A percentile compares a stretch with the other conserved stretches of the same genome.
Evolutionary conservation across 257 asterid species (phyloP).

Genomic region (Jacaranda mimosifolia): DNA sequence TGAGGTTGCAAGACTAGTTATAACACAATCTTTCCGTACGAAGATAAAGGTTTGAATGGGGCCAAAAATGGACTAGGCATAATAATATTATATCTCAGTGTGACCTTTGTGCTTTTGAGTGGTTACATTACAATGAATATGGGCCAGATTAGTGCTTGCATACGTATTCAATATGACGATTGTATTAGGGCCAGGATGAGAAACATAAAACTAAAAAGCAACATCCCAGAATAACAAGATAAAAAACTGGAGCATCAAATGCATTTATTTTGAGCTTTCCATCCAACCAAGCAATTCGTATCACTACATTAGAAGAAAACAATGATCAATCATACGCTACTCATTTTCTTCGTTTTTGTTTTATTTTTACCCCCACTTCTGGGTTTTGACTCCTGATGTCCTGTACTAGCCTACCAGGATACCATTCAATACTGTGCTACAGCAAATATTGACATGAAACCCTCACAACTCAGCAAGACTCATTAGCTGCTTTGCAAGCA

Average conservation of each 20-base stretch:
- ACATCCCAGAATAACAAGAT: neutral
- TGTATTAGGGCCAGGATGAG: no score
- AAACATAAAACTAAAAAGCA: no score
- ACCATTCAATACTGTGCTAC: neutral
- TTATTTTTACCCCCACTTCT: neutral
- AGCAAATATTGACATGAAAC: neutral
- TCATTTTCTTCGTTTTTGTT: neutral
- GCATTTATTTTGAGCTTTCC: neutral
- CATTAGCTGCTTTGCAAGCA: no score
- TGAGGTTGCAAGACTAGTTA: no score
- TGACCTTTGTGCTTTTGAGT: no score
- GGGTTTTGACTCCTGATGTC: neutral
- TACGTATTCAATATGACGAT: no score
- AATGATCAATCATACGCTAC: neutral
- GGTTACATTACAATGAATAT: no score
- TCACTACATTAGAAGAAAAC: neutral
- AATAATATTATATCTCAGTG: no score
- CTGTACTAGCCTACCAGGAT: neutral
- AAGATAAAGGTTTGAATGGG: no score
- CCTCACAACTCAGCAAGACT: neutral
- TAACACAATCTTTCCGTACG: no score
- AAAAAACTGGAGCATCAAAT: neutral
- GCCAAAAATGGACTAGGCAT: no score
- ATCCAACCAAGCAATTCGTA: neutral
- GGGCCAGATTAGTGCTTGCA: no score